phyloP scores from a whole-genome alignment of 495 filamentous ascomycete genomes.

The Pseudoneurospora amorphoporcata region DNA sequence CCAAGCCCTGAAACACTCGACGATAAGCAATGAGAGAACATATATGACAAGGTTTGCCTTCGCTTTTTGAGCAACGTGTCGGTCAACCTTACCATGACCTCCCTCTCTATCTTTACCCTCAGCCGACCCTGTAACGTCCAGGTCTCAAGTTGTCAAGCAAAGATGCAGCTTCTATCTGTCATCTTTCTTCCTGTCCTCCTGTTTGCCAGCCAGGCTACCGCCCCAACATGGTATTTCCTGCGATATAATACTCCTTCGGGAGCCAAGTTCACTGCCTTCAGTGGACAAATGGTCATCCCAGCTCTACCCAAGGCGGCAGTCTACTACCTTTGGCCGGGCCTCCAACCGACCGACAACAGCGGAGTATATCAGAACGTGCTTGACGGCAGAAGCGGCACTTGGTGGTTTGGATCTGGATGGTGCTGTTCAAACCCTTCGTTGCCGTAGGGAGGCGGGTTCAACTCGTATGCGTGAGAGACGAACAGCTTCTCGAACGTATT shows the following conservation, averaged over 20 bases:
- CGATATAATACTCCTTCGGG: conserved; percentile 24
- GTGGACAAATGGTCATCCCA: conserved; percentile 29
- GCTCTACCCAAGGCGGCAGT: conserved; percentile 23
- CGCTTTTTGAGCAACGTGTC: background rate
- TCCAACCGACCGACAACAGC: conserved; percentile 30
- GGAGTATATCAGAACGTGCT: conserved; percentile 35
- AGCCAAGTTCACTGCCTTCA: conserved; percentile 26
- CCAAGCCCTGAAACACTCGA: background rate
- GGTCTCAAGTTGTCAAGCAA: background rate
- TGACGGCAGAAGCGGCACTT: conserved; percentile 30
- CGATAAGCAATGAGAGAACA: background rate
- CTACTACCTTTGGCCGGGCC: conserved; percentile 36
- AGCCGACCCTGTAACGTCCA: background rate
- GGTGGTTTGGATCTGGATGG: conserved; percentile 37
- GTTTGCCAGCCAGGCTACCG: conserved; percentile 11
- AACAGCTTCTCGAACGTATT: conserved; percentile 20
- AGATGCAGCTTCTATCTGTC: background rate
- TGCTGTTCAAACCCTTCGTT: conserved; percentile 32
- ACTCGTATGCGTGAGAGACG: conserved; percentile 21
- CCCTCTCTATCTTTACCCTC: background rate
- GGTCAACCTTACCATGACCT: background rate
- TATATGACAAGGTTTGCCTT: background rate
- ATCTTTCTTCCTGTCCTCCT: conserved; percentile 11
- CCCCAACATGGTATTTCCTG: conserved; percentile 27
- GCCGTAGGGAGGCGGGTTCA: conserved; percentile 32